Conservation (phyloP, 2,329 filamentous ascomycete species). For the Xylogone sp. region DNA sequence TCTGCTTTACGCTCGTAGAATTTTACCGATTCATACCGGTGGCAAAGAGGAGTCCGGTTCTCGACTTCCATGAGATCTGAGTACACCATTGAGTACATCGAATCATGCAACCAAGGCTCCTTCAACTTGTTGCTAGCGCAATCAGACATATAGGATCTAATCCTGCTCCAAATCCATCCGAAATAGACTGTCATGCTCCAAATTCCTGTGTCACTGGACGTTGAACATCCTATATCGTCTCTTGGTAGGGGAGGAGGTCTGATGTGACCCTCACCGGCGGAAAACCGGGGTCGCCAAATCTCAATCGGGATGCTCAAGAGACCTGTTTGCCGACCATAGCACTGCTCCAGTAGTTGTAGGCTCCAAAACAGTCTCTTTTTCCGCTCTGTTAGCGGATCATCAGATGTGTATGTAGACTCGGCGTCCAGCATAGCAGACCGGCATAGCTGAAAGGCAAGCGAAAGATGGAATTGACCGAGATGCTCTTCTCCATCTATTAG, state of each 20-base stretch:
- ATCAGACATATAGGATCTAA: slow-evolving; percentile 42
- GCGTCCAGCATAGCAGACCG: slow-evolving; percentile 46
- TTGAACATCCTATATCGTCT: slow-evolving; percentile 40
- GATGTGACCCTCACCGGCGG: slow-evolving; percentile 22
- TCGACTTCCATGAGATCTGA: slow-evolving; percentile 50
- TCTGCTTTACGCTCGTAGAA: slow-evolving; percentile 46
- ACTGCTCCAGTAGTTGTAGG: slow-evolving; percentile 45
- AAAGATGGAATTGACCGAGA: slow-evolving; percentile 46
- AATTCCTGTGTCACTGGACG: slow-evolving; percentile 39
- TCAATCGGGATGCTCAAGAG: slow-evolving; percentile 39
- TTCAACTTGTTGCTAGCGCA: slow-evolving; percentile 43
- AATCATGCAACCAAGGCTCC: slow-evolving; percentile 49
- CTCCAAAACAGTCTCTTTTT: slow-evolving; percentile 50
- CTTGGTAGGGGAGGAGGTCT: slow-evolving; percentile 37
- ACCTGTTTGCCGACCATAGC: slow-evolving; percentile 43
- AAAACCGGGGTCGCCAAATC: slow-evolving; percentile 34
- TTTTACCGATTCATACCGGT: slow-evolving; percentile 48
- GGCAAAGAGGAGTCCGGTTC: slow-evolving; percentile 44
- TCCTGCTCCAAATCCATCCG: slow-evolving; percentile 48
- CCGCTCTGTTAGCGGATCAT: slow-evolving; percentile 35
- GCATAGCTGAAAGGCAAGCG: slow-evolving; percentile 46
- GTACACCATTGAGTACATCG: slow-evolving; percentile 45
- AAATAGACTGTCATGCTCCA: slow-evolving; percentile 47
- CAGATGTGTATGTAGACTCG: slow-evolving; percentile 32
- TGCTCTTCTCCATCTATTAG: slow-evolving; percentile 49